Evolutionary conservation across 805 yeast genomes (phyloP).

Genomic region (Yarrowia osloensis): DNA sequence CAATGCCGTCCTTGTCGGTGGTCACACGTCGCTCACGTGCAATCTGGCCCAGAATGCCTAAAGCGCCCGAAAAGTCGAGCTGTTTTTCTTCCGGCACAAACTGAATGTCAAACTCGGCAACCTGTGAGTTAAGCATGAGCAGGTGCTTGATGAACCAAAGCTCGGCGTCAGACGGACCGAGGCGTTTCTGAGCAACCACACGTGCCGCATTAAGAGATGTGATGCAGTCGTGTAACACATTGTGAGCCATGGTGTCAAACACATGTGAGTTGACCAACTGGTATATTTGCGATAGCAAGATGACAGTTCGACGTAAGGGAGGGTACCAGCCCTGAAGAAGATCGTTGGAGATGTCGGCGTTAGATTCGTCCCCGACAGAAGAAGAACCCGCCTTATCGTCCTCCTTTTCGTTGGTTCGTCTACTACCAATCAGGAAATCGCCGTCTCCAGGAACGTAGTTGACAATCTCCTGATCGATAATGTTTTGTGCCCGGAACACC

Average conservation of each 20-base stretch:
- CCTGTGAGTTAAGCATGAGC: constrained; percentile 66
- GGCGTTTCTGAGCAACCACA: constrained; percentile 47
- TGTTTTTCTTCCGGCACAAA: constrained; percentile 65
- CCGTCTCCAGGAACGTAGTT: constrained; percentile 66
- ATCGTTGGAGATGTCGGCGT: constrained; percentile 31
- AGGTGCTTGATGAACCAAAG: constrained; percentile 73
- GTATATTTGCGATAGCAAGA: constrained; percentile 72
- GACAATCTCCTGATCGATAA: constrained; percentile 67
- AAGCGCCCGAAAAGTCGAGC: constrained; percentile 74
- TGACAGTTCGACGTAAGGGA: constrained; percentile 69
- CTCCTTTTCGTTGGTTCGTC: constrained; percentile 18
- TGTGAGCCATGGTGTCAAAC: constrained; percentile 87
- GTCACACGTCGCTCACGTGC: constrained; percentile 22
- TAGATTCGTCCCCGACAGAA: constrained; percentile 10
- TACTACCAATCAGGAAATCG: constrained; percentile 62
- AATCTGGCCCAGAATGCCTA: constrained; percentile 48
- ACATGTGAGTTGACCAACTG: constrained; percentile 72
- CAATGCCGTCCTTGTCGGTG: constrained; percentile 42
- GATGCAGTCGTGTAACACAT: constrained; percentile 77
- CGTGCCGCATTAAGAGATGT: constrained; percentile 59
- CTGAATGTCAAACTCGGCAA: constrained; percentile 78
- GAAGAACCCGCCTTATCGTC: neutral
- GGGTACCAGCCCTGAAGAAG: constrained; percentile 55
- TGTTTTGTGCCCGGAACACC: constrained; percentile 74
- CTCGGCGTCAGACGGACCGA: constrained; percentile 60